These are phyloP conservation scores for Diophrys appendiculata DNA, from an alignment of 73 alveolate genomes.

Conservation along the genomic window DNA sequence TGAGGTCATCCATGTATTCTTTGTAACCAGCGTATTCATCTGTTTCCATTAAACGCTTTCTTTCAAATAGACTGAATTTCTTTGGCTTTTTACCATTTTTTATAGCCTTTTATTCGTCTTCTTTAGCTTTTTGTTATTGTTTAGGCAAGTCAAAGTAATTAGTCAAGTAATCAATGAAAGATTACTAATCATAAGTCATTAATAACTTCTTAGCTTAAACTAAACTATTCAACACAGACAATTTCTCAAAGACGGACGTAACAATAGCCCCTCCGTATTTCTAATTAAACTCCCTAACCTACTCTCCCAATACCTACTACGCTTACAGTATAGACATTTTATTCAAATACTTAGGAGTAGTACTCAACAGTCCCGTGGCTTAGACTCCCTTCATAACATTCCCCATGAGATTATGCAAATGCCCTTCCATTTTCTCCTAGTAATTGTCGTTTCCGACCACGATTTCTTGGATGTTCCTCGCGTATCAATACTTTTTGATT, in stretches of 20 bases:
- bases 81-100: neutral
- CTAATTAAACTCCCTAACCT: slow-evolving; percentile 5
- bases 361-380: neutral
- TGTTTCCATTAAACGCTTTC: slow-evolving; percentile 1
- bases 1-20: neutral
- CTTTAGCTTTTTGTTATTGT: slow-evolving; percentile 19
- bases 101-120: slow-evolving; percentile 4
- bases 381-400: neutral
- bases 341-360: slow-evolving; percentile 1
- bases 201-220: slow-evolving; percentile 49
- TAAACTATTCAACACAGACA: slow-evolving; percentile 20
- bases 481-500: slow-evolving; percentile 61
- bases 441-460: slow-evolving; percentile 56
- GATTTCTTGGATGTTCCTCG: slow-evolving; percentile 49
- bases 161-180: slow-evolving; percentile 40
- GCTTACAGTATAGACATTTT: slow-evolving; percentile 36
- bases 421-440: slow-evolving; percentile 24
- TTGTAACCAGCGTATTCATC: neutral
- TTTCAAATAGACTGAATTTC: neutral
- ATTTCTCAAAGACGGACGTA: slow-evolving; percentile 28
- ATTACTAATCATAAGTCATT: slow-evolving; percentile 37
- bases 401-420: slow-evolving; percentile 3
- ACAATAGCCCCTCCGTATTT: slow-evolving; percentile 35
- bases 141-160: slow-evolving; percentile 21
- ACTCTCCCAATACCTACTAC: slow-evolving; percentile 24